A percentile compares a stretch with the other conserved stretches of the same genome.
These are phyloP conservation scores for Chlamydomonas asymmetrica DNA, from an alignment of 139 green algal genomes.

Conservation along the genomic window DNA sequence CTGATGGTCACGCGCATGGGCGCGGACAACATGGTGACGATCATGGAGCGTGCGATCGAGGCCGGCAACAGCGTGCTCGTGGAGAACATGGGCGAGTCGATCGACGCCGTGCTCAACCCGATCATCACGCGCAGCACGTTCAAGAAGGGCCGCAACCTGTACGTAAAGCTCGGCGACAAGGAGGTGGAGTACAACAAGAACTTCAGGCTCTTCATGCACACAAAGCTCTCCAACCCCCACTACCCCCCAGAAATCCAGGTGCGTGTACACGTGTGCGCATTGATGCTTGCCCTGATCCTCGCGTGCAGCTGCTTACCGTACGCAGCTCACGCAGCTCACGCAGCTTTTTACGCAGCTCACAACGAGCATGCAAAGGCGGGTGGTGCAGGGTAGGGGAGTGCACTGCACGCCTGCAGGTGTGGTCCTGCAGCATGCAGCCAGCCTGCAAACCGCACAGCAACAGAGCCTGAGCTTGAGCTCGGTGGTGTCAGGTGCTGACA, in stretches of 20 bases:
- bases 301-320: no score
- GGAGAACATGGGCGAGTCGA: slow-evolving; percentile 87
- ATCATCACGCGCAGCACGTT: slow-evolving; percentile 84
- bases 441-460: no score
- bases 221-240: slow-evolving; percentile 89
- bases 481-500: no score
- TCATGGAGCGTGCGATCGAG: slow-evolving; percentile 84
- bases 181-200: slow-evolving; percentile 88
- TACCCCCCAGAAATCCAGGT: slow-evolving; percentile 85
- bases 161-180: slow-evolving; percentile 83
- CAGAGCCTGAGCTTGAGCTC: no score
- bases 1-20: slow-evolving; percentile 82
- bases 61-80: slow-evolving; percentile 77
- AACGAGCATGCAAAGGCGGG: no score
- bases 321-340: no score
- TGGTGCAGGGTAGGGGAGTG: no score
- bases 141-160: slow-evolving; percentile 86
- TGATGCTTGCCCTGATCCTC: no score
- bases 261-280: background rate
- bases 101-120: slow-evolving; percentile 83
- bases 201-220: slow-evolving; percentile 88
- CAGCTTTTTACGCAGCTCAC: no score
- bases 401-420: no score
- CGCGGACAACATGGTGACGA: slow-evolving; percentile 63
- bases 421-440: no score